Evolutionary conservation across 2,329 filamentous ascomycete genomes (phyloP).

Genomic region (Nannizzia gypsea): DNA sequence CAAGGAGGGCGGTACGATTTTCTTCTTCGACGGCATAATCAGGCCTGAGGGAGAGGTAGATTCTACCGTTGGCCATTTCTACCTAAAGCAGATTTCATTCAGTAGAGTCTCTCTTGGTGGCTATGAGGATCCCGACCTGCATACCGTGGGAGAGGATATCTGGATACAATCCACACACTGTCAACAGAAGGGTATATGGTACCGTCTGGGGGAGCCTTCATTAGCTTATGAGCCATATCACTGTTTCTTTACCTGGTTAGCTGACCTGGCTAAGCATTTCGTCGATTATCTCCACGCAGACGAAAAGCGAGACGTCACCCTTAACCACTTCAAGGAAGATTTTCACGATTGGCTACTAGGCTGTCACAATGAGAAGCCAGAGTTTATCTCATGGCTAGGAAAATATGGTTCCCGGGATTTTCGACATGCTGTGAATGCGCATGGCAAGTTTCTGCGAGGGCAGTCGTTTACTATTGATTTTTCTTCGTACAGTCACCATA

Average conservation of each 20-base stretch:
- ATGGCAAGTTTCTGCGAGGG: conserved; percentile 53
- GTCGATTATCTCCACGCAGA: conserved; percentile 48
- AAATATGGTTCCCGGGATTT: conserved; percentile 48
- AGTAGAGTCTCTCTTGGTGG: conserved; percentile 51
- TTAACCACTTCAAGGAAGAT: conserved; percentile 45
- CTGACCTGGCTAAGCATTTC: conserved; percentile 57
- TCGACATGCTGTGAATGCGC: conserved; percentile 46
- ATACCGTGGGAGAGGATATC: conserved; percentile 41
- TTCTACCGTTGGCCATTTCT: conserved; percentile 30
- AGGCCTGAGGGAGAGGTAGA: conserved; percentile 20
- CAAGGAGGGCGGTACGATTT: conserved; percentile 25
- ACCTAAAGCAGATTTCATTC: conserved; percentile 48
- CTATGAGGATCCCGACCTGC: conserved; percentile 44
- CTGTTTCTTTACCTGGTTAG: conserved; percentile 56
- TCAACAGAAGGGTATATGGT: conserved; percentile 44
- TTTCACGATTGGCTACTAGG: conserved; percentile 49
- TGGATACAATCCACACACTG: conserved; percentile 49
- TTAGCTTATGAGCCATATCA: conserved; percentile 52
- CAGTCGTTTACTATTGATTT: conserved; percentile 46
- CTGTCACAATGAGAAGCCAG: conserved; percentile 32
- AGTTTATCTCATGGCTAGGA: conserved; percentile 46
- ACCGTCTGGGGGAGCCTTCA: conserved; percentile 47
- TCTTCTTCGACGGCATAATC: conserved; percentile 52
- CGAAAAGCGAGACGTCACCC: conserved; percentile 29
- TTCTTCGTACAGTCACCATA: conserved; percentile 26